Base-by-base conservation (phyloP, 306 rosid species). In the Cucurbita argyrosperma region DNA sequence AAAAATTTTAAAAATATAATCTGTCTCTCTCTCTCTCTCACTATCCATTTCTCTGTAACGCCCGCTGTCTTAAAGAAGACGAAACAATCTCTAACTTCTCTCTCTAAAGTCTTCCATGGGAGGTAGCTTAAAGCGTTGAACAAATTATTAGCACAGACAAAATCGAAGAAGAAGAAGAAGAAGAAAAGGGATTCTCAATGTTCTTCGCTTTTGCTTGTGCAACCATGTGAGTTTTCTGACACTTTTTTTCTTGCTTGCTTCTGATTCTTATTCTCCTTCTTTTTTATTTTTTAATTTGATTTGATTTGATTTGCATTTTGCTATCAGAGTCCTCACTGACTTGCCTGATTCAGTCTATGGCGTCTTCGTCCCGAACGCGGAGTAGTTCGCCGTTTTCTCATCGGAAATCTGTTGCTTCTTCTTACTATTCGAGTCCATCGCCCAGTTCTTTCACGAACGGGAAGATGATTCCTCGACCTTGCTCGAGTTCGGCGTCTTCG, bases 321-420 rank as follows among this genome's bases (percentile, higher is more conserved):
- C 63, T 64, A 14, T 69, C 87, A 76, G 89, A 85, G 80, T 89
- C 90, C 77, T 88, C 91, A 81, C 80, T 79, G 77, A 21, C 81
- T 83, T 83, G 78, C 71, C 81, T 39, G 87, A 83, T 76, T 74
- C 76, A 78, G 79, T 79, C 76, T 59, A 89, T 95, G 99, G 97
- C 97, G 8, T 91, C 96, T 50, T 91, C 99, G 23, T 95, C 99
- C 0, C 85, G 96, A 68, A 96, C 93, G 68, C 75, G 96, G 79
- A 91, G 97, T 80, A 89, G 97, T 82, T 95, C 99, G 14, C 99
- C 97, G 47, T 95, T 91, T 79, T 89, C 97, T 49, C 47, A 89
- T 75, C 88, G 99, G 21, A 95, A 95, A 74, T 83, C 96, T 0
- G 81, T 88, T 12, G 85, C 92, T 50, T 96, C 94, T 52, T 95